Base-by-base conservation (phyloP, 176 grass and related monocot species). In the Hyparrhenia diplandra region DNA sequence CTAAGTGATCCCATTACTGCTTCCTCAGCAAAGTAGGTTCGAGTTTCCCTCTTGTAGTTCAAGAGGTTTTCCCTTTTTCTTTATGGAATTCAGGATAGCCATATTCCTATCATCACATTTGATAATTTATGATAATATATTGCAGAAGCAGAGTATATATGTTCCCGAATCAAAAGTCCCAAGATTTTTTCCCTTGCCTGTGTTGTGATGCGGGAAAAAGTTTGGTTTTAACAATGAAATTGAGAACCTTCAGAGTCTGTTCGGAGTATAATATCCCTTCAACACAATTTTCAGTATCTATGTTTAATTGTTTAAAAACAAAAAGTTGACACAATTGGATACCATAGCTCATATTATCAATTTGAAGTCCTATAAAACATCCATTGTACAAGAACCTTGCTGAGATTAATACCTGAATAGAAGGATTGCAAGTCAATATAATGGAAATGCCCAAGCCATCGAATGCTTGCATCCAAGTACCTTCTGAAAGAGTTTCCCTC, bases 391-490 rank as follows among this genome's bases (percentile, higher is more conserved):
- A 66, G 47, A 73, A 78, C n/a, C 7, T 64, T 54, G 30, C 64
- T 9, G 45, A 79, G 73, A 66, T 59, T 30, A 52, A 40, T 93
- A 99, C 97, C 97, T 99, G 97, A 88, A 99, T 99, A 55, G 97
- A 86, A 90, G 97, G 97, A 84, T 99, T 99, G 32, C 88, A 87
- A 27, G 97, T 99, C 51, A 99, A 85, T 75, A 96, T 88, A 80
- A 99, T 87, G 78, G 97, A 99, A 77, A 99, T 95, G 67, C 89
- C 93, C 82, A 99, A 77, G 10, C 92, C 93, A 87, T 99, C 89
- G n/a, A 90, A 99, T 71, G 97, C 90, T 77, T 95, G 85, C 86
- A 75, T 83, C 93, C 89, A 87, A 84, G 91, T 90, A 77, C 92
- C 92, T 64, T 91, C 89, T 9, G 88, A 66, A 71, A 99, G 89